Evolutionary conservation across 768 basidiomycete genomes (phyloP).

Genomic region (Tricholoma terreum): DNA sequence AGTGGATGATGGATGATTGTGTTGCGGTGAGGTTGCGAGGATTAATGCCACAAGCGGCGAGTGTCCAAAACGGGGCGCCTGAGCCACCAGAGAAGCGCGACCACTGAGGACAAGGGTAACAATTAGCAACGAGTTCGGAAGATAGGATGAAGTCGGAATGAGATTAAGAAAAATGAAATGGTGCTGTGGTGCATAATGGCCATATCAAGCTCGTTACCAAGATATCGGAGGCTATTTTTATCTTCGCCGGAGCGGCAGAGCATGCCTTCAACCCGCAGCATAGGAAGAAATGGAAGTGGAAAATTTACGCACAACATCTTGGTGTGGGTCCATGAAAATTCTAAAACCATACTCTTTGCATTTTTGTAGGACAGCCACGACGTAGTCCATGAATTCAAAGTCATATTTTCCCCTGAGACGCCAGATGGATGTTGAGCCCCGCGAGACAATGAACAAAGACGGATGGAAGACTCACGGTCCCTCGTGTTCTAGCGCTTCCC

Average conservation of each 20-base stretch:
- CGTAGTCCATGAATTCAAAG: conserved; percentile 89
- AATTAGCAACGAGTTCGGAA: background rate
- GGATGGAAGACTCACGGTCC: conserved; percentile 75
- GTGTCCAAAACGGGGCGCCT: conserved; percentile 93
- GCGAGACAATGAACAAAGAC: background rate
- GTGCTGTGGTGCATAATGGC: background rate
- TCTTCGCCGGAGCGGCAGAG: background rate
- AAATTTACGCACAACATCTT: conserved; percentile 75
- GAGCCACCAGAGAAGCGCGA: conserved; percentile 94
- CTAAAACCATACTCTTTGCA: conserved; percentile 91
- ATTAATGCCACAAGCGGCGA: conserved; percentile 86
- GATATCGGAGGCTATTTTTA: background rate
- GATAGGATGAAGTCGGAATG: background rate
- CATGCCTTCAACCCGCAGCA: background rate
- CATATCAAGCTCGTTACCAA: too few species aligned
- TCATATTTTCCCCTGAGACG: conserved; percentile 78
- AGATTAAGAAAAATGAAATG: background rate
- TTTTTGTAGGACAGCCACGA: conserved; percentile 79
- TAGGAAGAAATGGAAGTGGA: background rate
- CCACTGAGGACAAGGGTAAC: conserved; percentile 55
- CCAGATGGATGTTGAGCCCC: conserved; percentile 7
- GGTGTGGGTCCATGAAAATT: conserved; percentile 94
- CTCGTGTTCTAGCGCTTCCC: conserved; percentile 92
- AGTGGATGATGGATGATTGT: conserved; percentile 82
- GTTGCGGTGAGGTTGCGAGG: conserved; percentile 84